Conservation (phyloP, 2,329 filamentous ascomycete species). For the Colletotrichum orbiculare region DNA sequence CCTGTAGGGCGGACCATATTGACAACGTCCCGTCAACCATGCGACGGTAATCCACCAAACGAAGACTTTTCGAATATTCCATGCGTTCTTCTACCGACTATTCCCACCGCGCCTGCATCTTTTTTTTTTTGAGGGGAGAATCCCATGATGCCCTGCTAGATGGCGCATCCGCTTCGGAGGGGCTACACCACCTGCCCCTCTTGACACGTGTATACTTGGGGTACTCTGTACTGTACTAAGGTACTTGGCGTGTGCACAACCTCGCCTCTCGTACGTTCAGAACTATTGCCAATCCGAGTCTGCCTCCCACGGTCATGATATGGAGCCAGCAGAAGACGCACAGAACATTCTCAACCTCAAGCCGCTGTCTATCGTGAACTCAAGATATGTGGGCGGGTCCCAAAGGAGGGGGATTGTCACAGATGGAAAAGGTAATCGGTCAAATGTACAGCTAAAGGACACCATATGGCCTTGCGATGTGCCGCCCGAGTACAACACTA, state of each 20-base stretch:
- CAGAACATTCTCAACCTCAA: too few species aligned
- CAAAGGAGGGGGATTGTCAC: conserved; percentile 6
- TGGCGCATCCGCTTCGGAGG: conserved; percentile 17
- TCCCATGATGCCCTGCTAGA: conserved; percentile 20
- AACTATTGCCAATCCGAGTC: too few species aligned
- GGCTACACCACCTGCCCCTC: background rate
- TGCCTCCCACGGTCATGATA: too few species aligned
- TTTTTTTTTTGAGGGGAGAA: background rate
- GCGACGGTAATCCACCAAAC: conserved; percentile 35
- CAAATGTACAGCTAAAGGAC: too few species aligned
- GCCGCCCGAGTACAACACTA: conserved; percentile 13
- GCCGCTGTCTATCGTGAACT: background rate
- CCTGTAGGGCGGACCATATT: conserved; percentile 34
- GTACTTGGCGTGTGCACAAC: too few species aligned
- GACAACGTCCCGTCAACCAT: conserved; percentile 35
- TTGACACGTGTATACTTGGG: background rate
- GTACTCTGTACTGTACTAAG: too few species aligned
- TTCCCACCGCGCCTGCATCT: conserved; percentile 14
- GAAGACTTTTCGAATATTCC: conserved; percentile 35
- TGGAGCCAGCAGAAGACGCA: too few species aligned
- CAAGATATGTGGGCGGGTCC: conserved; percentile 1
- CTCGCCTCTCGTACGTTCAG: too few species aligned
- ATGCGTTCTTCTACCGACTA: conserved; percentile 23
- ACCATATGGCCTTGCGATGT: conserved; percentile 9
- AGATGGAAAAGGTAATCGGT: conserved; percentile 28